Base-by-base conservation (phyloP, 371 early-diverging fungal species). In the Rhizopus microsporus region DNA sequence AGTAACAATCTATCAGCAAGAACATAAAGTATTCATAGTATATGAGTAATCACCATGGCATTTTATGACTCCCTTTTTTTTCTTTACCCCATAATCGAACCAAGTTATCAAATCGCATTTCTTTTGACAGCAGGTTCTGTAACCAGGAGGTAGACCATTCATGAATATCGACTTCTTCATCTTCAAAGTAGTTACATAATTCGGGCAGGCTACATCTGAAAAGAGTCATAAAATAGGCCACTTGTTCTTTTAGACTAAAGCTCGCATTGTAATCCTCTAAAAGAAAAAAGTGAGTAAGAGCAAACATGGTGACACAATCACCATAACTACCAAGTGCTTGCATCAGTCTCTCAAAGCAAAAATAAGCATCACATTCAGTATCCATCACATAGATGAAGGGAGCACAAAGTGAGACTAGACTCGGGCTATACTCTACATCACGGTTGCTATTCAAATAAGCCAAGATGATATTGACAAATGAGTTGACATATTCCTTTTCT, bases 91-190 rank as follows among this genome's bases (percentile, higher is more conserved):
- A 94, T 60, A 94, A 75, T 17, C 88, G 78, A 63, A 95, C 74
- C 16, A 93, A 68, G 62, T 84, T 84, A 44, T 87, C 88, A 44
- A 93, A 78, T 17, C 90, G 84, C 67, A 96, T 82, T 61, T 96
- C 95, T 57, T 85, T 86, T 7, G 94, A 76, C 15, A 97, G 65
- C 16, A 94, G 62, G 59, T 81, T 83, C 50, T 86, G 88, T 45
- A 96, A 79, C 91, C 95, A 95, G 10, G 93, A 90, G n/a, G 92
- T 84, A 1, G 88, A 86, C 93, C 93, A 94, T 54, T 93, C 96
- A 63, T 89, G 87, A 43, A 93, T 77, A 50, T 93, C 90, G 30
- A 96, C 93, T 64, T 96, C 95, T 61, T 97, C 97, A 48, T 97
- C 97, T 71, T 95, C 94, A 77, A 97, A 94, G 72, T 92, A 93